These are phyloP conservation scores for Penicillium sp. DNA, from an alignment of 2,329 filamentous ascomycete species.

Conservation along the genomic window DNA sequence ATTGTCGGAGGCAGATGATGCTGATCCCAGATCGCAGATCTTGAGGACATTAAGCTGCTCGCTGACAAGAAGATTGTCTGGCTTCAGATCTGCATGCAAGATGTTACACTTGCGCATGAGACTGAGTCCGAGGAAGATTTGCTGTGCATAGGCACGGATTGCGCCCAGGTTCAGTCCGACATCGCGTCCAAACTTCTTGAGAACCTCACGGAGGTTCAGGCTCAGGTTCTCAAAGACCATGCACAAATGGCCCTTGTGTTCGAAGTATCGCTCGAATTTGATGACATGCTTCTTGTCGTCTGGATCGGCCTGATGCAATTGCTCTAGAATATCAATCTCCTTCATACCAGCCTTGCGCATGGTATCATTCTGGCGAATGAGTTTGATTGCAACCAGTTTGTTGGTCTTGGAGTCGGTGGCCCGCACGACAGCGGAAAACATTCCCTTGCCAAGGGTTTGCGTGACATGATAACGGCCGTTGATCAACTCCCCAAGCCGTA, in stretches of 20 bases:
- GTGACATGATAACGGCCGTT: slow-evolving; percentile 89
- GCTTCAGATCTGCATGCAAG: slow-evolving; percentile 94
- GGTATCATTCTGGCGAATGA: slow-evolving; percentile 94
- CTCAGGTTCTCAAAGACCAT: slow-evolving; percentile 95
- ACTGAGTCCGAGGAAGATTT: slow-evolving; percentile 88
- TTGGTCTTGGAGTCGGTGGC: slow-evolving; percentile 77
- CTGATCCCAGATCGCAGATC: slow-evolving; percentile 96
- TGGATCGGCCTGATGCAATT: slow-evolving; percentile 81
- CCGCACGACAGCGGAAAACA: slow-evolving; percentile 95
- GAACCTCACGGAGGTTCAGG: slow-evolving; percentile 88
- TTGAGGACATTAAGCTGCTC: slow-evolving; percentile 84
- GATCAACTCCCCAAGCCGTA: slow-evolving; percentile 87
- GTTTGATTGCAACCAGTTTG: slow-evolving; percentile 90
- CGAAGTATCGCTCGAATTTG: slow-evolving; percentile 82
- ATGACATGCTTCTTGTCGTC: slow-evolving; percentile 92
- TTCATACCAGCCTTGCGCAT: slow-evolving; percentile 90
- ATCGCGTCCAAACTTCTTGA: slow-evolving; percentile 95
- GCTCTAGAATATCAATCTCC: slow-evolving; percentile 90
- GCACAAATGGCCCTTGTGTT: slow-evolving; percentile 93
- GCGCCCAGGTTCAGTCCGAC: slow-evolving; percentile 88
- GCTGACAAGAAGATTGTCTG: slow-evolving; percentile 94
- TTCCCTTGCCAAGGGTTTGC: slow-evolving; percentile 85
- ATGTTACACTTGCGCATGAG: slow-evolving; percentile 92
- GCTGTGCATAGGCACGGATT: slow-evolving; percentile 85
- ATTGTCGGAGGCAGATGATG: slow-evolving; percentile 85